Percentiles rank a stretch among this genome's conserved stretches.
Evolutionary conservation across 1,139 yeast genomes (phyloP).

Genomic region (Blastobotrys indianensis): DNA sequence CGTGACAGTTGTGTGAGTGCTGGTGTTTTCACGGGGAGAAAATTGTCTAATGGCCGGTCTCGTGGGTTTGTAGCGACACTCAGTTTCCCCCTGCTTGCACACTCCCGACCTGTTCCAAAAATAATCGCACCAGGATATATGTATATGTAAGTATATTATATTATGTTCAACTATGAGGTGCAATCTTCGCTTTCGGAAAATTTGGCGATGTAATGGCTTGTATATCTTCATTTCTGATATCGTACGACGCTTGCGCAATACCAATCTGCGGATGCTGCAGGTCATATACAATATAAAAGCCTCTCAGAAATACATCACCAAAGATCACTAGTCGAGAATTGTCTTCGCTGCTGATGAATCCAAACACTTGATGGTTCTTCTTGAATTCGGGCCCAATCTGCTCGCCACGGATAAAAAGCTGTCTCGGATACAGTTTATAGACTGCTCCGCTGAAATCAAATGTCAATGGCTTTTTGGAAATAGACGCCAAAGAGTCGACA

Average conservation of each 20-base stretch:
- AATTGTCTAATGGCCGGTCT: too few species aligned
- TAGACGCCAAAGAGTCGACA: background rate
- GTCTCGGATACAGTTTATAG: conserved; percentile 16
- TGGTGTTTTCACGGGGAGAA: too few species aligned
- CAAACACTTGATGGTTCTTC: conserved; percentile 20
- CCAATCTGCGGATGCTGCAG: conserved; percentile 23
- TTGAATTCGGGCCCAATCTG: conserved; percentile 18
- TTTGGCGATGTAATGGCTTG: background rate
- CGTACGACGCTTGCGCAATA: conserved; percentile 23
- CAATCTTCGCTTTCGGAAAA: background rate
- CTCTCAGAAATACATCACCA: conserved; percentile 28
- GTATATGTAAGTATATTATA: too few species aligned
- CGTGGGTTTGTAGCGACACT: too few species aligned
- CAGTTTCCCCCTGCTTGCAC: too few species aligned
- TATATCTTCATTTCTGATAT: background rate
- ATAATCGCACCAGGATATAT: too few species aligned
- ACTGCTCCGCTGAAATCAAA: conserved; percentile 22
- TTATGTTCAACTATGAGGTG: too few species aligned
- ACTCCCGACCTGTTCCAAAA: too few species aligned
- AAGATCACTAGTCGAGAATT: conserved; percentile 20
- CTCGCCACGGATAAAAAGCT: conserved; percentile 20
- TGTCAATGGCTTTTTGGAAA: conserved; percentile 14
- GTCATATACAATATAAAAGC: conserved; percentile 28
- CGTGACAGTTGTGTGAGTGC: too few species aligned
- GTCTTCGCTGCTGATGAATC: conserved; percentile 20